These are phyloP conservation scores for Coniochaeta sp. DNA, from an alignment of 2,329 filamentous ascomycete species.

Conservation along the genomic window DNA sequence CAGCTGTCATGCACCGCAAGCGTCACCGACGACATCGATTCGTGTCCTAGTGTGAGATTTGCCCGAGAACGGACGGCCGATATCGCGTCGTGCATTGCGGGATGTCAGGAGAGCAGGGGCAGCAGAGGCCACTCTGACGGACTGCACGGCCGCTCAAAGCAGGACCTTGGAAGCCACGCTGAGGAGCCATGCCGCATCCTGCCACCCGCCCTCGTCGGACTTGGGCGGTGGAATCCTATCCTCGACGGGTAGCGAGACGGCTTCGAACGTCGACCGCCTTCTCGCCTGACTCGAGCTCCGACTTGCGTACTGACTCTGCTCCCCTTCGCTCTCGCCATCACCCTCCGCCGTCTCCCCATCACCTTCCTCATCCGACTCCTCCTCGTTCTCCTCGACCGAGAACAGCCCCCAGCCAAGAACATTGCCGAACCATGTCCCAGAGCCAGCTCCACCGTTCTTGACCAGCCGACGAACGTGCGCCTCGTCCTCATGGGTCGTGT, in stretches of 20 bases:
- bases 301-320: too few relatives aligned
- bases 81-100: too few relatives aligned
- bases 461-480: conserved; percentile 51
- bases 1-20: too few relatives aligned
- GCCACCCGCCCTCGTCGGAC: conserved; percentile 54
- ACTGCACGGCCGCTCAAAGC: conserved; percentile 28
- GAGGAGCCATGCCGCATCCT: conserved; percentile 61
- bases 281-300: conserved; percentile 9
- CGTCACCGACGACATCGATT: too few relatives aligned
- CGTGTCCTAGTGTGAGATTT: too few relatives aligned
- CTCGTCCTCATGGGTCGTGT: conserved; percentile 49
- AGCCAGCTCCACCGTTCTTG: conserved; percentile 40
- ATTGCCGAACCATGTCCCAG: conserved; percentile 52
- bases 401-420: conserved; percentile 56
- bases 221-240: conserved; percentile 42
- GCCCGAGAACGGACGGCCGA: too few relatives aligned
- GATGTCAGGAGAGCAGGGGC: too few relatives aligned
- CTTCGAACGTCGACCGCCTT: conserved; percentile 30
- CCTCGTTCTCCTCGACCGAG: conserved; percentile 53
- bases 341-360: conserved; percentile 17
- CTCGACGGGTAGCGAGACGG: conserved; percentile 31
- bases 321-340: conserved; percentile 7
- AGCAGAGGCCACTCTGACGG: neutral
- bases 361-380: conserved; percentile 34
- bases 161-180: conserved; percentile 58